Evolutionary conservation across 441 rosid species (phyloP), one percentile per base, ranked within the genome.

Genomic region (Biscutella laevigata): DNA sequence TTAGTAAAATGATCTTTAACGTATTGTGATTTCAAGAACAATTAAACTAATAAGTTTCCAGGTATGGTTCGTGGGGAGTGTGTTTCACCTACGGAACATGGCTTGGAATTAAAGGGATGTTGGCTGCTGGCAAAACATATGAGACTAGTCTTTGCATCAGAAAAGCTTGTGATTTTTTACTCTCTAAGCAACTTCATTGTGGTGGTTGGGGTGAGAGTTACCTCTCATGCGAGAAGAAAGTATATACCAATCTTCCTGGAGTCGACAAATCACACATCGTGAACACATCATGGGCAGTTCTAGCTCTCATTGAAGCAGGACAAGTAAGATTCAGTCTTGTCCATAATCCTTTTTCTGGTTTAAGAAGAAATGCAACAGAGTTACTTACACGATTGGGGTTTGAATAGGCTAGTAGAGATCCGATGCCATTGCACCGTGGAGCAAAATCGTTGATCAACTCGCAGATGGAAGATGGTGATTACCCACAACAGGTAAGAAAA

Each of bases 201-300:
- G 88, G 95, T 13, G 95, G 88, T 0, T 83, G 91, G 95, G 86
- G 91, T 53, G 89, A 82, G 57, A 79, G 86, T 45, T 79, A 79
- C 11, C 77, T 77, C 27, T 82, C 88, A 20, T 60, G 78, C 55
- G 82, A 77, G 59, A 19, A 72, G 29, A 74, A 67, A 78, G 77
- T 58, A 0, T 82, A 82, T 42, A 71, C 73, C 7, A 76, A 83
- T 62, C 62, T 84, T 57, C 77, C 75, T 14, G 77, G 53, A 17
- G n/a, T n/a, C n/a, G 53, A 75, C 55, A 76, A 36, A 16, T 33
- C 80, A 4, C 86, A 84, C 10, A 33, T 70, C 4, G 88, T 82
- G 7, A 77, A 81, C 49, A 82, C 96, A 1, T 64, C 79, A 22
- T 84, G 96, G 88, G 90, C 96, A 40, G 55, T 79, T 77, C 35